These are phyloP conservation scores for Saturnispora quitensis DNA, from an alignment of 805 yeast species.

Conservation along the genomic window DNA sequence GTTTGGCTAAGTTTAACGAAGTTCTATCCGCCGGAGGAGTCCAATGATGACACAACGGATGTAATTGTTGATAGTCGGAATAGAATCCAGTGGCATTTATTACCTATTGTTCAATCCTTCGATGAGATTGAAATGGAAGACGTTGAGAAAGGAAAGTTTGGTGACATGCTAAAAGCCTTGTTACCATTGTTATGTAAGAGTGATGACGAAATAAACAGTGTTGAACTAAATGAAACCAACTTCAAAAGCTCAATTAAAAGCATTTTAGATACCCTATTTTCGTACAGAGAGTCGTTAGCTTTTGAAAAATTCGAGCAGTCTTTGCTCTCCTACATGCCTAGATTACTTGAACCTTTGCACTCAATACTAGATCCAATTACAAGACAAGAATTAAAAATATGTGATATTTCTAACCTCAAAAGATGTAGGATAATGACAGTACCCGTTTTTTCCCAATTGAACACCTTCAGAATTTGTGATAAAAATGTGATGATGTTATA, in stretches of 20 bases:
- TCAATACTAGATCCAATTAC: conserved; percentile 33
- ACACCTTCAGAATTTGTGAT: conserved; percentile 33
- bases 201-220: not conserved
- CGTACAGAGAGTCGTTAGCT: not conserved
- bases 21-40: not conserved
- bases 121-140: conserved; percentile 23
- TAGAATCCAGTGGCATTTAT: conserved; percentile 23
- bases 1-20: conserved; percentile 2
- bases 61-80: conserved; percentile 16
- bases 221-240: conserved; percentile 2
- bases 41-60: conserved; percentile 13
- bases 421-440: conserved; percentile 33
- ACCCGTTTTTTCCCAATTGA: conserved; percentile 29
- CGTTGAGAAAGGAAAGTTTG: not conserved
- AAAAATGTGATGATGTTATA: conserved; percentile 52
- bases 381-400: not conserved
- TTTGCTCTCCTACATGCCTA: conserved; percentile 28
- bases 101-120: conserved; percentile 32
- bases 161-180: not conserved
- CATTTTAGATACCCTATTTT: not conserved
- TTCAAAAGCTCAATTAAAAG: conserved; percentile 1
- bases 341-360: conserved; percentile 36
- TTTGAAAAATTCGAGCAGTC: not conserved
- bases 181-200: conserved; percentile 9
- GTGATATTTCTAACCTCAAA: conserved; percentile 5